Conservation (phyloP, 148 eudicot genomes). For the Spergularia bocconei region DNA sequence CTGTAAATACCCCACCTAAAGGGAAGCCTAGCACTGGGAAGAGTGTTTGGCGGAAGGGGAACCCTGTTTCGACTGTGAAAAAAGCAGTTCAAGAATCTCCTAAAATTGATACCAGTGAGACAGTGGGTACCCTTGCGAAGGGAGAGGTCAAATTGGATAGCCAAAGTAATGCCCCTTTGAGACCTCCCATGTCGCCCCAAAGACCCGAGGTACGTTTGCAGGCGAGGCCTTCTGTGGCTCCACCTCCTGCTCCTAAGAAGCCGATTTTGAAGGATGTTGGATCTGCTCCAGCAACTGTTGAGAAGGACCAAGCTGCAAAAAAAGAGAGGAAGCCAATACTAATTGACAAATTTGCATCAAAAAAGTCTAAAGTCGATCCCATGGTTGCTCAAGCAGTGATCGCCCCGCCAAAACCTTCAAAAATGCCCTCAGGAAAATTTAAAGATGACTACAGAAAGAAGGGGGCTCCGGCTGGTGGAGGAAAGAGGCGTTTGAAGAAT, state of each 20-base stretch:
- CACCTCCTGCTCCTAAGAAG: slow-evolving; percentile 49
- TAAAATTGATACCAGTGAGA: slow-evolving; percentile 38
- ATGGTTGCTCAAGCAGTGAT: slow-evolving; percentile 59
- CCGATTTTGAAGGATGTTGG: slow-evolving; percentile 77
- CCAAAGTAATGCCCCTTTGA: slow-evolving; percentile 35
- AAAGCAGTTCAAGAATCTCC: slow-evolving; percentile 56
- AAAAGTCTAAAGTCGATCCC: slow-evolving; percentile 72
- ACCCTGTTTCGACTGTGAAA: slow-evolving; percentile 58
- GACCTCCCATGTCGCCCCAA: slow-evolving; percentile 52
- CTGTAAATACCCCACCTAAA: slow-evolving; percentile 30
- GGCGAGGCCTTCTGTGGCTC: slow-evolving; percentile 72
- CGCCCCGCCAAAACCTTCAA: slow-evolving; percentile 75
- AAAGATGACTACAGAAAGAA: slow-evolving; percentile 69
- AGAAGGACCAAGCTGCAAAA: slow-evolving; percentile 35
- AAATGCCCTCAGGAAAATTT: slow-evolving; percentile 49
- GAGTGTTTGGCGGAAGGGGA: slow-evolving; percentile 94
- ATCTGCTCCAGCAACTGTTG: slow-evolving; percentile 38
- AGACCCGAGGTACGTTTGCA: slow-evolving; percentile 64
- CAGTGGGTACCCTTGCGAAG: slow-evolving; percentile 31
- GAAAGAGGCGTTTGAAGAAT: slow-evolving; percentile 56
- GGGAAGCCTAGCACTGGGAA: slow-evolving; percentile 52
- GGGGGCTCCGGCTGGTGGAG: slow-evolving; percentile 53
- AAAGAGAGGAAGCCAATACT: slow-evolving; percentile 79
- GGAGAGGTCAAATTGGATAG: slow-evolving; percentile 31
- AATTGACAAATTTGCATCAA: slow-evolving; percentile 81